Base-by-base conservation (phyloP, 2,329 filamentous ascomycete genomes). In the Scleromitrula shiraiana region DNA sequence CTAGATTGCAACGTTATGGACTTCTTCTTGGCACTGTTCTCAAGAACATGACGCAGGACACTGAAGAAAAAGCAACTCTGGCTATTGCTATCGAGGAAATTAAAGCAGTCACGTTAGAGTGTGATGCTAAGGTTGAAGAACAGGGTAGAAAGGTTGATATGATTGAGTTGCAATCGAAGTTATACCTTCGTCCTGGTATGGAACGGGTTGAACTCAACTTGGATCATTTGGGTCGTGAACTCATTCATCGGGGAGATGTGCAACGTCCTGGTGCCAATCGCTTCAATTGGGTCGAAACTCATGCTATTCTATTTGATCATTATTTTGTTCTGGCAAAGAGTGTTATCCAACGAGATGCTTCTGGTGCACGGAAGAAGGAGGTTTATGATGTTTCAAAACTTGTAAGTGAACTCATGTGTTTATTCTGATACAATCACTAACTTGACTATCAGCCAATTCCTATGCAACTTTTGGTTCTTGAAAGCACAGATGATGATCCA, bases 281-380 rank as follows among this genome's bases (percentile, higher is more conserved):
- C 49, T 93, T 97, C 63, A 84, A 83, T 54, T 95, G 91, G 84
- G 82, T 97, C 7, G 93, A 98, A 60, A 94, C 88, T 0, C 89
- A 96, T 64, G 89, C 88, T 2, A 77, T 98, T 38, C 75, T 98
- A 0, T 97, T 98, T 62, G 94, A 98, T 61, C 90, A 98, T 67
- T 98, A 96, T 65, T 76, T 98, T 30, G 90, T 98, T 27, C 70
- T 98, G 37, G 86, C 93, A 32, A 98, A 98, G 70, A 74, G 73
- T 5, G 75, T 88, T 7, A 74, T 82, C 3, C 73, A 76, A 9
- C 73, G 81, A 38, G 88, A 89, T 59, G 78, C 82, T 37, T 76
- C 80, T 37, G 79, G 78, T 40, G 78, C 77, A n/a, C 76, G 83
- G 46, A 93, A 85, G 67, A 88, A 87, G 59, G 81, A 85, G 60